phyloP scores from a whole-genome alignment of 2,329 filamentous ascomycete genomes.

The Macrophomina pseudophaseolina region DNA sequence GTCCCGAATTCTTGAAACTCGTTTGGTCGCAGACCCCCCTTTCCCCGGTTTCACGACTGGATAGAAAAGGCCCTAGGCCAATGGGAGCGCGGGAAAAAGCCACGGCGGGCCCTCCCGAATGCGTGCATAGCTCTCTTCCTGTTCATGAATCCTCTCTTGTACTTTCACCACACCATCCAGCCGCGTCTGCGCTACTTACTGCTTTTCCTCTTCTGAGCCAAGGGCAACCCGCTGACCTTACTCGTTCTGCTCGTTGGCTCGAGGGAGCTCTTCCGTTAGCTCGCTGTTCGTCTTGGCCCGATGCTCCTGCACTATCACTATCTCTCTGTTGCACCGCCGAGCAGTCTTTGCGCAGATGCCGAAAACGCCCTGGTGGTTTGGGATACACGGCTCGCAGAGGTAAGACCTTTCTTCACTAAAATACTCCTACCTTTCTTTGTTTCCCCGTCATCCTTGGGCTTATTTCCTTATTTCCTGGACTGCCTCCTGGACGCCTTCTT shows the following conservation, averaged over 20 bases:
- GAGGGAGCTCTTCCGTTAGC: background rate
- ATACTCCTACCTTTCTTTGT: no score
- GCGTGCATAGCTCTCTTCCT: slow-evolving; percentile 2
- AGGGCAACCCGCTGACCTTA: background rate
- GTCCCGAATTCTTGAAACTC: background rate
- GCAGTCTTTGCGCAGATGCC: background rate
- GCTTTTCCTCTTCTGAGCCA: background rate
- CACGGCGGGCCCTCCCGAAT: slow-evolving; percentile 20
- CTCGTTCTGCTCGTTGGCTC: background rate
- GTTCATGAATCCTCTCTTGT: background rate
- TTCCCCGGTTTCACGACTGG: slow-evolving; percentile 6
- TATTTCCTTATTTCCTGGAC: no score
- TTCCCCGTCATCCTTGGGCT: no score
- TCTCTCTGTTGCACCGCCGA: background rate
- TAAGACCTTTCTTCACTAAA: background rate
- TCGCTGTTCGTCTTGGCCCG: background rate
- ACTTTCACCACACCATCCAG: background rate
- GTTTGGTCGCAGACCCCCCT: background rate
- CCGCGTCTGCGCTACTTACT: background rate
- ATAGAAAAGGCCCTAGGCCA: no score
- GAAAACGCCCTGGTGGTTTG: background rate
- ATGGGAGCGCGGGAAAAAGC: background rate
- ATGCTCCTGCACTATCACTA: background rate
- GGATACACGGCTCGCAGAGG: background rate
- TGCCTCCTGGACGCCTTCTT: no score